Evolutionary conservation across 2,329 filamentous ascomycete species (phyloP), one percentile per base, ranked within the genome.

Genomic region (Podosphaera xanthii): DNA sequence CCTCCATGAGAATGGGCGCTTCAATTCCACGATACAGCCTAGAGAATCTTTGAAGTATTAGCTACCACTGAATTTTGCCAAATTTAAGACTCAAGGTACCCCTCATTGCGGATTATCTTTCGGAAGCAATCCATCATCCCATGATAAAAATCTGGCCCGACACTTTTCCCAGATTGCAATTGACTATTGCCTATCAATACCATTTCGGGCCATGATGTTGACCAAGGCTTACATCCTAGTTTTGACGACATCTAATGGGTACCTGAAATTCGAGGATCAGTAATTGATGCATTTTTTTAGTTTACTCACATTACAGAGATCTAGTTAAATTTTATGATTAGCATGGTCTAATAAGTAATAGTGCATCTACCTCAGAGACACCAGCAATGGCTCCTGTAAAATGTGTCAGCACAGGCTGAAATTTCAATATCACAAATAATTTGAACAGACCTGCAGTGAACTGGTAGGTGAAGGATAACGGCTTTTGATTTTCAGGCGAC

Each of bases 101-200:
- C 92, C 76, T 98, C 92, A 71, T 94, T 84, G 73, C 81, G 85
- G 72, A 98, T 81, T 69, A 98, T 98, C 81, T 98, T 98, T 70
- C 81, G 79, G 78, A 98, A 94, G 77, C 91, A 97, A 74, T 98
- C 92, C 61, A 96, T 70, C 89, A 97, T 98, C 78, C 92, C 88
- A 75, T 81, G 95, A 79, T 98, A 97, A 66, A 79, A 76, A 68
- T 97, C 92, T 64, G 83, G 83, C 61, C 88, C 87, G 31, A 77
- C 75, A 50, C 77, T 80, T 65, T 76, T 78, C 68, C 84, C 84
- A 59, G 85, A 86, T 75, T 96, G 90, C 60, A 96, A 78, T 74
- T 96, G 90, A 71, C 87, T 95, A 68, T 22, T 10, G 12, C 34
- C 49, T 49, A 48, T 58, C 42, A 58, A 48, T 36, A 49, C 12